phyloP scores from a whole-genome alignment of 352 stramenopile genomes.

The Pythium dissimile region DNA sequence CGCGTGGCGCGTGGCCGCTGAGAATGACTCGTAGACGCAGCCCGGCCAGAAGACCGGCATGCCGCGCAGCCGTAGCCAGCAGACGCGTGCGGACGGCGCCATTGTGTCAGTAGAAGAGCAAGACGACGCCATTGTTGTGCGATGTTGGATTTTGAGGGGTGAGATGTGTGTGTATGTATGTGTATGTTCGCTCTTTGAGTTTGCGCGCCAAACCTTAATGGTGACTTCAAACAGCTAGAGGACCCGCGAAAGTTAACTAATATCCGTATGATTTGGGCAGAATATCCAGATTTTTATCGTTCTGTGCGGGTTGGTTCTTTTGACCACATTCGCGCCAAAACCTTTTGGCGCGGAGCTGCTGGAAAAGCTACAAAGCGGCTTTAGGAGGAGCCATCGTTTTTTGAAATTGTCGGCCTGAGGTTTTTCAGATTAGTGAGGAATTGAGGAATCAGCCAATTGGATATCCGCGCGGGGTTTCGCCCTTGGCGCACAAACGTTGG shows the following conservation, averaged over 20 bases:
- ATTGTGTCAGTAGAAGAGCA: constrained; percentile 7
- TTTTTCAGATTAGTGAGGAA: neutral
- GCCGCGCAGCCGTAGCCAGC: constrained; percentile 50
- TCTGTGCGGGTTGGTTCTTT: no score
- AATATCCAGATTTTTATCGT: neutral
- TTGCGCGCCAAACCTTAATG: constrained; percentile 8
- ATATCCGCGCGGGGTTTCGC: constrained; percentile 7
- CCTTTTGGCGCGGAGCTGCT: neutral
- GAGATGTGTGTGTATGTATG: no score
- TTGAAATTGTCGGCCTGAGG: constrained; percentile 5
- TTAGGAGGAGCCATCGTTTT: neutral
- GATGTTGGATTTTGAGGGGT: no score
- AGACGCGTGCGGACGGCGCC: constrained; percentile 13
- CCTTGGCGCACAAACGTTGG: neutral
- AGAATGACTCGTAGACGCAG: constrained; percentile 61
- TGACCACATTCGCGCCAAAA: no score
- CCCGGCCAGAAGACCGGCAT: constrained; percentile 71
- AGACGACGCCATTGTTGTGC: no score
- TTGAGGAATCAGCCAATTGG: constrained; percentile 9
- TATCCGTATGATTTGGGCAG: neutral
- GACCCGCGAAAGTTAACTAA: constrained; percentile 9
- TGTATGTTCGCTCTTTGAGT: neutral
- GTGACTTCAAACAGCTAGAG: constrained; percentile 6
- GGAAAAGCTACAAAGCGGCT: constrained; percentile 4
- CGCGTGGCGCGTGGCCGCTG: constrained; percentile 32